Percentiles rank a stretch among this genome's conserved stretches.
Evolutionary conservation across 1,284 basidiomycete species (phyloP).

Genomic region (Fistulinella cinereoalba): DNA sequence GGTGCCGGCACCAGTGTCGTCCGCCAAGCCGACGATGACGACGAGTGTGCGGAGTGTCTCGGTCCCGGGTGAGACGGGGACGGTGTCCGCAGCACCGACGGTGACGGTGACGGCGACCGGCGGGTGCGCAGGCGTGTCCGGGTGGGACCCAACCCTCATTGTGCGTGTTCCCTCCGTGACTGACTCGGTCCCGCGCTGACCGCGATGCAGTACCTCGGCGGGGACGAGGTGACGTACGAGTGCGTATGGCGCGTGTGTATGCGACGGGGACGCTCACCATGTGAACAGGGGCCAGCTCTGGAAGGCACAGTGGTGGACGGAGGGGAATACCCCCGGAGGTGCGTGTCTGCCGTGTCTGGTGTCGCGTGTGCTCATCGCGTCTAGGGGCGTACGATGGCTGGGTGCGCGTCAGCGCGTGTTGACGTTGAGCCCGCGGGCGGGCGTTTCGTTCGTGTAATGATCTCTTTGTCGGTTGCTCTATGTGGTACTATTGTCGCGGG

Average conservation of each 20-base stretch:
- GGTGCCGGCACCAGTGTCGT: not conserved
- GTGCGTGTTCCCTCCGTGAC: conserved; percentile 27
- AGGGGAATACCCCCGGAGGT: conserved; percentile 10
- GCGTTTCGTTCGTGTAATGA: too few relatives aligned
- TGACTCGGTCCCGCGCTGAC: too few relatives aligned
- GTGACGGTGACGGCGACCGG: conserved; percentile 31
- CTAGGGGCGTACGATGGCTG: conserved; percentile 2
- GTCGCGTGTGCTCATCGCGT: not conserved
- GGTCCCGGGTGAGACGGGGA: too few relatives aligned
- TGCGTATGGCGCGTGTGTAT: conserved; percentile 9
- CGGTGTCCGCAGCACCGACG: conserved; percentile 22
- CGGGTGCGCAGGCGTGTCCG: conserved; percentile 45
- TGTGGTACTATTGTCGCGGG: too few relatives aligned
- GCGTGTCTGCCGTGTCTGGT: too few relatives aligned
- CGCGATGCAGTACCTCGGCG: conserved; percentile 44
- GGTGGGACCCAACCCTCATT: conserved; percentile 44
- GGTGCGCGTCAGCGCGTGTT: conserved; percentile 15
- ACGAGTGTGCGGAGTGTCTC: too few relatives aligned
- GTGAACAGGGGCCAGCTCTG: conserved; percentile 8
- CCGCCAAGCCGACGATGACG: too few relatives aligned
- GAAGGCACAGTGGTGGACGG: conserved; percentile 19
- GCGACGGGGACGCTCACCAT: not conserved
- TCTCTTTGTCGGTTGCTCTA: too few relatives aligned
- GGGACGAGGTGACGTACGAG: conserved; percentile 43
- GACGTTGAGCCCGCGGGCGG: not conserved